Conservation (phyloP, 805 yeast species). For the Candida parachauliodes region DNA sequence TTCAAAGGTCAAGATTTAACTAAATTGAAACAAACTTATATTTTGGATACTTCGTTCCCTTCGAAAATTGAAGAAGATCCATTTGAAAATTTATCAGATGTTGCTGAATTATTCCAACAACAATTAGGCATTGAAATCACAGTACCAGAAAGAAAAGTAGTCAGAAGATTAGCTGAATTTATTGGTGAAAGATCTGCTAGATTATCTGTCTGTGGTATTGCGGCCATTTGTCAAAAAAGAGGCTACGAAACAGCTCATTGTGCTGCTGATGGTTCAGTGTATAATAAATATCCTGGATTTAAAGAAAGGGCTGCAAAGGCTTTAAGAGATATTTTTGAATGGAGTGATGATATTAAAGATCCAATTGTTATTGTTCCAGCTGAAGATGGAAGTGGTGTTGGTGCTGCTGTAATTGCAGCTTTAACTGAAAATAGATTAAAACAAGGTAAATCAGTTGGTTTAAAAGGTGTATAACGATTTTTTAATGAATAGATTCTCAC, state of each 20-base stretch:
- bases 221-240: conserved; percentile 89
- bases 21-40: conserved; percentile 58
- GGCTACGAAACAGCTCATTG: conserved; percentile 72
- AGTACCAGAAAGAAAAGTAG: conserved; percentile 71
- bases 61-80: conserved; percentile 87
- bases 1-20: conserved; percentile 68
- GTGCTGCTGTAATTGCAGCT: conserved; percentile 98
- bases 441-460: conserved; percentile 67
- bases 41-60: conserved; percentile 87
- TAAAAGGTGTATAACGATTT: conserved; percentile 3
- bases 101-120: conserved; percentile 59
- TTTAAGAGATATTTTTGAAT: conserved; percentile 82
- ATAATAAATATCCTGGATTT: conserved; percentile 90
- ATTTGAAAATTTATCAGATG: conserved; percentile 75
- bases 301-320: conserved; percentile 85
- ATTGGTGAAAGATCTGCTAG: conserved; percentile 93
- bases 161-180: conserved; percentile 79
- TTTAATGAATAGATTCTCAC: neutral
- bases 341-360: conserved; percentile 56
- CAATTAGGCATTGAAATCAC: conserved; percentile 65
- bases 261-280: conserved; percentile 97
- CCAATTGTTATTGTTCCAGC: conserved; percentile 88
- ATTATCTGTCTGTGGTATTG: conserved; percentile 90
- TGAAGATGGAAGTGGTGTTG: conserved; percentile 98
- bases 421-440: conserved; percentile 77